phyloP scores from a whole-genome alignment of 1,139 yeast species.

The Lodderomyces metapsilosis region DNA sequence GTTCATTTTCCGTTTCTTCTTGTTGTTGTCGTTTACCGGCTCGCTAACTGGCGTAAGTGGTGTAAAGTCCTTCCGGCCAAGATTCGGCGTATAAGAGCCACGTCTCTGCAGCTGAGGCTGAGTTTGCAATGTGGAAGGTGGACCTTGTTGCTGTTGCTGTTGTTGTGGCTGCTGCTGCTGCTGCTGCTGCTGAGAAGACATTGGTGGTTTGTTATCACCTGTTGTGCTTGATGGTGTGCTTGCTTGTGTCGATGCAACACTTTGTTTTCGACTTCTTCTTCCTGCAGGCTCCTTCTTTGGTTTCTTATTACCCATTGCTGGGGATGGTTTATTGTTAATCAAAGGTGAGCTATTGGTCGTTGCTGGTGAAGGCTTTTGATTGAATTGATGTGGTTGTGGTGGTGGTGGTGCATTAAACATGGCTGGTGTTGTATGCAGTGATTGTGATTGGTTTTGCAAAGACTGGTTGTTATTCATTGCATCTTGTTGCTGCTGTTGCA shows the following conservation, averaged over 20 bases:
- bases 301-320: slow-evolving; percentile 22
- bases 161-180: slow-evolving; percentile 9
- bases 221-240: slow-evolving; percentile 14
- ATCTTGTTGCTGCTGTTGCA: slow-evolving; percentile 8
- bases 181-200: slow-evolving; percentile 9
- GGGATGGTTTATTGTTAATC: slow-evolving; percentile 38
- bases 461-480: slow-evolving; percentile 16
- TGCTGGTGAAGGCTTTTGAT: slow-evolving; percentile 27
- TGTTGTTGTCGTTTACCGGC: slow-evolving; percentile 23
- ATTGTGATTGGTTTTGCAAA: slow-evolving; percentile 11
- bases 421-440: slow-evolving; percentile 16
- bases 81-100: slow-evolving; percentile 24
- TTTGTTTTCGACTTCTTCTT: slow-evolving; percentile 38
- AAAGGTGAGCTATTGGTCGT: slow-evolving; percentile 31
- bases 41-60: slow-evolving; percentile 48
- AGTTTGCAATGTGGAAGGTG: slow-evolving; percentile 3
- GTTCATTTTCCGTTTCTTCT: slow-evolving; percentile 28
- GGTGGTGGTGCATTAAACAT: slow-evolving; percentile 13
- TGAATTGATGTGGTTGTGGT: slow-evolving; percentile 10
- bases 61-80: slow-evolving; percentile 35
- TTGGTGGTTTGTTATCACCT: slow-evolving; percentile 15
- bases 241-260: slow-evolving; percentile 13
- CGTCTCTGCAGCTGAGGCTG: slow-evolving; percentile 6
- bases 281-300: slow-evolving; percentile 29
- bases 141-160: slow-evolving; percentile 4